phyloP scores from a whole-genome alignment of 805 yeast species.

The Isabelozyma pseudorhagii region DNA sequence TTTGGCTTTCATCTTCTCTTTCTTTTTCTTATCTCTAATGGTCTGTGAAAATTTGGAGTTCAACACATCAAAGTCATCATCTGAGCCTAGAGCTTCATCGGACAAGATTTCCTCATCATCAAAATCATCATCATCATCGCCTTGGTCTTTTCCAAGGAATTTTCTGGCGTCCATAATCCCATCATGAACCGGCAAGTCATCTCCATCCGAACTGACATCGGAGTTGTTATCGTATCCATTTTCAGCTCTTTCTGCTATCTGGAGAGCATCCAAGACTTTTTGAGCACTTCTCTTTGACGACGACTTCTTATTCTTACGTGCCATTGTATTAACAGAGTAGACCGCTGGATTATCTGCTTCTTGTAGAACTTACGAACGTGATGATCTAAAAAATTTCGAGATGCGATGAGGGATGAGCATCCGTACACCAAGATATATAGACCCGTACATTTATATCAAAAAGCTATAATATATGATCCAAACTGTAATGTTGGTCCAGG shows the following conservation, averaged over 20 bases:
- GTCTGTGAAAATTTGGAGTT: constrained; percentile 69
- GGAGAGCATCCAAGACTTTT: constrained; percentile 42
- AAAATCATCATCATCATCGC: constrained; percentile 28
- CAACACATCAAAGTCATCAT: constrained; percentile 61
- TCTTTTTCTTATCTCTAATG: constrained; percentile 52
- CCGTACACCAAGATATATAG: not conserved
- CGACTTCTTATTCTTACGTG: constrained; percentile 12
- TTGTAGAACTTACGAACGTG: not conserved
- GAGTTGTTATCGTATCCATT: constrained; percentile 16
- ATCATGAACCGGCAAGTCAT: constrained; percentile 24
- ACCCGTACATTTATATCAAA: not conserved
- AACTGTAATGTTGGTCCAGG: no score
- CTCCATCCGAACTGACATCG: constrained; percentile 15
- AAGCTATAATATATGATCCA: no score
- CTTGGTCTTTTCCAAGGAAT: constrained; percentile 23
- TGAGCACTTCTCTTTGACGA: constrained; percentile 30
- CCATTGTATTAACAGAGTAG: constrained; percentile 8
- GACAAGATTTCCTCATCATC: constrained; percentile 74
- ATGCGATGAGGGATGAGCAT: not conserved
- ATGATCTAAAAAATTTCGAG: not conserved
- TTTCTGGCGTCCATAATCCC: constrained; percentile 43
- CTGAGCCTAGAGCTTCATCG: constrained; percentile 86
- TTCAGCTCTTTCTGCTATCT: constrained; percentile 40
- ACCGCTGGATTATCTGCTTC: not conserved
- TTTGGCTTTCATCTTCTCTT: constrained; percentile 26